Conservation (phyloP, 73 alveolate genomes). For the Tetrahymena malaccensis region DNA sequence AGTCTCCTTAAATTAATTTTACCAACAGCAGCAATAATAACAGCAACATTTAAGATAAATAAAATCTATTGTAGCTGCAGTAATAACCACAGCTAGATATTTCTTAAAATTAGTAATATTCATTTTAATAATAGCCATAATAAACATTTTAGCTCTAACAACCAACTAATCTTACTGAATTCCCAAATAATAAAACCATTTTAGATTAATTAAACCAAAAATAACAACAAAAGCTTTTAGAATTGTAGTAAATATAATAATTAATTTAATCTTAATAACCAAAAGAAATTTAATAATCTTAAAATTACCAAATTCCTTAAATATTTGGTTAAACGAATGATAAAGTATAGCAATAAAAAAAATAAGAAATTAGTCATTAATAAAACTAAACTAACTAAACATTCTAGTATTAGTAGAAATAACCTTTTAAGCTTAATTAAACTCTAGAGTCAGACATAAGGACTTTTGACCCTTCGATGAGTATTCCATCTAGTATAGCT, state of each 20-base stretch:
- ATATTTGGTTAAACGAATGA: background rate
- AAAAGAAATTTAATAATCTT: background rate
- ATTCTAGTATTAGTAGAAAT: background rate
- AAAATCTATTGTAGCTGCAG: background rate
- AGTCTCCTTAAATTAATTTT: background rate
- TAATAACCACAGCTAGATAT: background rate
- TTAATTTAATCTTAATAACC: background rate
- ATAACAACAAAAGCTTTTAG: background rate
- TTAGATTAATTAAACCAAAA: background rate
- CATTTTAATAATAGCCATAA: background rate
- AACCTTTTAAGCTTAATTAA: background rate
- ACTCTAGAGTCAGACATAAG: background rate
- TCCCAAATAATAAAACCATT: background rate
- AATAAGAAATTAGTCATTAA: too few species aligned
- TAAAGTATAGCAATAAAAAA: background rate
- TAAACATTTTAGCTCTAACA: background rate
- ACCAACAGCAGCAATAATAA: too few species aligned
- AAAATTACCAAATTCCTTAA: background rate
- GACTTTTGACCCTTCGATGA: background rate
- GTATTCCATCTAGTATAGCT: background rate
- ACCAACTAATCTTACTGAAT: too few species aligned
- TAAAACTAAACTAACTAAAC: background rate
- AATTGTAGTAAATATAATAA: too few species aligned
- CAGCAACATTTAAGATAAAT: background rate
- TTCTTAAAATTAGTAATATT: too few species aligned